Evolutionary conservation across 768 basidiomycete species (phyloP), one percentile per base, ranked within the genome.

Genomic region (Boletus rubropictus): DNA sequence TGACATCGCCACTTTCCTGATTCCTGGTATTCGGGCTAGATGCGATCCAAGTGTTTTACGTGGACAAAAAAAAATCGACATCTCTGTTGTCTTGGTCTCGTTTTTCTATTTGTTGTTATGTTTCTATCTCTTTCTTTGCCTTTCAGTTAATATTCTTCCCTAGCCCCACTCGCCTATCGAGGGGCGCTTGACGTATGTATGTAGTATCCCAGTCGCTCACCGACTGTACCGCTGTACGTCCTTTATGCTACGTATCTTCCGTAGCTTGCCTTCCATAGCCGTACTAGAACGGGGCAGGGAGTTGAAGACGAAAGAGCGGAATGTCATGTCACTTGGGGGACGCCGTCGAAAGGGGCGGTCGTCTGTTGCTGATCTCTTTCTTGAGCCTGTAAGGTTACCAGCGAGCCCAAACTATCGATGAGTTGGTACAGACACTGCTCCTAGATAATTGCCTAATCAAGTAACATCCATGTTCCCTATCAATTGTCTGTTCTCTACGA

Each of bases 51-150:
- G 21, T 44, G 10, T 42, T 40, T 41, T 37, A 25, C 22, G 25
- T 22, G 50, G 49, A 59, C 51, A 46, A 62, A 46, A 44, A 62
- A 55, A 59, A 58, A 58, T 14, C 31, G 39, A 48, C 37, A 39
- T 45, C 25, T 32, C 7, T 42, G 31, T 48, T 46, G 47, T 51
- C 54, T 56, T 50, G 51, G 48, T 44, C 48, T 51, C 42, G 4
- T 22, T 18, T 34, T 44, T 42, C 50, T 46, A 49, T 50, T 48
- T 37, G 52, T 50, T 55, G 46, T 56, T 62, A 56, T 47, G 46
- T 51, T 48, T 44, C 46, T 54, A 50, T 51, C 48, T 45, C 40
- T 12, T 25, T 25, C 18, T 14, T 45, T 39, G 18, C 14, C 28
- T 33, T 39, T 34, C 22, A 34, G 24, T 20, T 58, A 49, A 50